Evolutionary conservation across 805 yeast genomes (phyloP).

Genomic region (Candida succiphila): DNA sequence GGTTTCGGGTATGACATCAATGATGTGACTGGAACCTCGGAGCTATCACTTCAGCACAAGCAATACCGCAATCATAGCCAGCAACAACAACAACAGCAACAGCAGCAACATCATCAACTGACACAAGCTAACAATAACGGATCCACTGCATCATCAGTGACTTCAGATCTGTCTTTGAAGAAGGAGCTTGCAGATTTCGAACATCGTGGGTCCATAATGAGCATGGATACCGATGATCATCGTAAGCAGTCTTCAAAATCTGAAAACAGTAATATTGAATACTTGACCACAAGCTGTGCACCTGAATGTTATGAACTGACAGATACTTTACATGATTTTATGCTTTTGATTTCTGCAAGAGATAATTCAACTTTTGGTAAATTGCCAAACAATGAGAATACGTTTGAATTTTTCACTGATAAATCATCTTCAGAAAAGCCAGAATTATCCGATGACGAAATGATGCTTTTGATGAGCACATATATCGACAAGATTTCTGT

Average conservation of each 20-base stretch:
- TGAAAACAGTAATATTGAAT: slow-evolving; percentile 1
- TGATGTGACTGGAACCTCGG: too few relatives aligned
- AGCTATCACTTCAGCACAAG: not conserved
- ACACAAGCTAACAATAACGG: too few relatives aligned
- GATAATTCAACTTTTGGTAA: not conserved
- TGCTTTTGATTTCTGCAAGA: slow-evolving; percentile 22
- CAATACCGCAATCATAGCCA: not conserved
- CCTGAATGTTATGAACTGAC: slow-evolving; percentile 20
- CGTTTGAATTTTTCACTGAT: slow-evolving; percentile 17
- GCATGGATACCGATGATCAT: slow-evolving; percentile 3
- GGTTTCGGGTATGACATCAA: too few relatives aligned
- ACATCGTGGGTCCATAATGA: slow-evolving; percentile 12
- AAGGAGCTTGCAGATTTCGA: slow-evolving; percentile 13
- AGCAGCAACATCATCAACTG: not conserved
- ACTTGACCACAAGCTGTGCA: too few relatives aligned
- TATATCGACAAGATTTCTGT: slow-evolving; percentile 28
- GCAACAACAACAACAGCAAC: not conserved
- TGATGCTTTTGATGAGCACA: slow-evolving; percentile 20
- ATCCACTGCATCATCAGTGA: slow-evolving; percentile 9
- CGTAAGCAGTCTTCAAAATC: not conserved
- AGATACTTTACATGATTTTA: slow-evolving; percentile 26
- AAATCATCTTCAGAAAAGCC: slow-evolving; percentile 14
- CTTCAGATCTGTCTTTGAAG: slow-evolving; percentile 11
- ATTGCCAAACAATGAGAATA: slow-evolving; percentile 15
- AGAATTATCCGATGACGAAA: slow-evolving; percentile 21